Evolutionary conservation across 208 protist genomes (phyloP).

Genomic region (Leishmania arabica): DNA sequence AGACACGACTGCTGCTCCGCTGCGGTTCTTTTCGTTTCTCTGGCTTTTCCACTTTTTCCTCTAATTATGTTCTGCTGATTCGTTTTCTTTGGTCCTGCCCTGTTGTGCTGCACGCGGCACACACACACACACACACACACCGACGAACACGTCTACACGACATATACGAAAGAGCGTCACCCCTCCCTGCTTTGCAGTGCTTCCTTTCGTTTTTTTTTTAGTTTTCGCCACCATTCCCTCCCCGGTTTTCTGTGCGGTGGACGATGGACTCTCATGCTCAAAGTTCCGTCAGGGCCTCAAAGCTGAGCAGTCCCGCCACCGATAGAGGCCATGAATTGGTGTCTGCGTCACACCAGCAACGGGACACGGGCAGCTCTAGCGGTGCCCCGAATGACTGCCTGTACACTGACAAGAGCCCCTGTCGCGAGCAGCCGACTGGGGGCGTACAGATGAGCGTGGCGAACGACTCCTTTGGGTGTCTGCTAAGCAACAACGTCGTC

Average conservation of each 20-base stretch:
- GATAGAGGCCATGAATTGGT: neutral
- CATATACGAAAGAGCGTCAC: neutral
- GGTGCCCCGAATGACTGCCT: neutral
- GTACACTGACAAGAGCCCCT: neutral
- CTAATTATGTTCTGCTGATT: neutral
- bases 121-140: too few relatives aligned
- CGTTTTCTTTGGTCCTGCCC: neutral
- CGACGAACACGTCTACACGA: neutral
- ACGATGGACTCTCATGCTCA: constrained; percentile 6
- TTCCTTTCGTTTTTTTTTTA: neutral
- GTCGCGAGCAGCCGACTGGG: neutral
- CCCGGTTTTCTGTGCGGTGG: neutral
- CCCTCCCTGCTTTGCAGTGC: neutral
- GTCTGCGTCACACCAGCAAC: neutral
- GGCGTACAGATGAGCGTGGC: constrained; percentile 9
- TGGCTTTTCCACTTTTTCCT: neutral
- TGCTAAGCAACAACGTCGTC: constrained; percentile 26
- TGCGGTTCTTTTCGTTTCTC: neutral
- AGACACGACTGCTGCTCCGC: too few relatives aligned
- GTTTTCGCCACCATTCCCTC: neutral
- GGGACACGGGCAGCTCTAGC: neutral
- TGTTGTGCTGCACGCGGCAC: neutral
- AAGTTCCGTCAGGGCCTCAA: neutral
- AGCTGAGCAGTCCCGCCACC: neutral
- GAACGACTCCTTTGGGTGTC: constrained; percentile 53